A percentile compares a stretch with the other conserved stretches of the same genome.
These are phyloP conservation scores for Aspergillus japonicus DNA, from an alignment of 2,329 filamentous ascomycete species.

Conservation along the genomic window DNA sequence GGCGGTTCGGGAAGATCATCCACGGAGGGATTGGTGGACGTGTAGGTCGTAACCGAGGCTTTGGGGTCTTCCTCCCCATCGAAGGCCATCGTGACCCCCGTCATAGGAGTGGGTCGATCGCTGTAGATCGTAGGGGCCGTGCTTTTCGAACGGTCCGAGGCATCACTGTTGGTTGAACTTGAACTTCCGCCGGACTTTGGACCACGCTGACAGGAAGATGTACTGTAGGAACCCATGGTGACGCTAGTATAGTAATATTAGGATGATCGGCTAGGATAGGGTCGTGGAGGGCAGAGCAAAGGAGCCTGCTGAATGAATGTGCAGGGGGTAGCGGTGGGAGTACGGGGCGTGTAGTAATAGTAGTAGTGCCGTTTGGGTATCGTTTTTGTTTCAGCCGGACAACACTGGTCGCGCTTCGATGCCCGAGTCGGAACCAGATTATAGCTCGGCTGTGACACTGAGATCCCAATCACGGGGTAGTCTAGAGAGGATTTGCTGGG, in stretches of 20 bases:
- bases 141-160: slow-evolving; percentile 40
- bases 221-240: slow-evolving; percentile 32
- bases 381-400: background rate
- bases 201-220: slow-evolving; percentile 24
- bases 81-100: slow-evolving; percentile 16
- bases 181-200: slow-evolving; percentile 32
- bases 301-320: background rate
- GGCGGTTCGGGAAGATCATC: slow-evolving; percentile 54
- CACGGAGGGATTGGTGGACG: slow-evolving; percentile 67
- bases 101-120: slow-evolving; percentile 29
- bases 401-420: background rate
- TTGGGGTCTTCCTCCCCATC: slow-evolving; percentile 36
- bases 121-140: slow-evolving; percentile 42
- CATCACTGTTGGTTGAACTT: slow-evolving; percentile 39
- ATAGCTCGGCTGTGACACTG: background rate
- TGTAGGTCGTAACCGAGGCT: slow-evolving; percentile 74
- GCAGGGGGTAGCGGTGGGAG: background rate
- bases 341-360: background rate
- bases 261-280: background rate
- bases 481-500: slow-evolving; percentile 1
- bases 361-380: slow-evolving; percentile 4
- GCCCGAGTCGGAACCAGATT: slow-evolving; percentile 3
- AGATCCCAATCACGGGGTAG: slow-evolving; percentile 2
- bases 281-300: slow-evolving; percentile 1
- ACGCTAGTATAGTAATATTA: slow-evolving; percentile 9